Percentiles rank a stretch among this genome's conserved stretches.
phyloP scores from a whole-genome alignment of 306 rosid genomes.

The Cicer judaicum region DNA sequence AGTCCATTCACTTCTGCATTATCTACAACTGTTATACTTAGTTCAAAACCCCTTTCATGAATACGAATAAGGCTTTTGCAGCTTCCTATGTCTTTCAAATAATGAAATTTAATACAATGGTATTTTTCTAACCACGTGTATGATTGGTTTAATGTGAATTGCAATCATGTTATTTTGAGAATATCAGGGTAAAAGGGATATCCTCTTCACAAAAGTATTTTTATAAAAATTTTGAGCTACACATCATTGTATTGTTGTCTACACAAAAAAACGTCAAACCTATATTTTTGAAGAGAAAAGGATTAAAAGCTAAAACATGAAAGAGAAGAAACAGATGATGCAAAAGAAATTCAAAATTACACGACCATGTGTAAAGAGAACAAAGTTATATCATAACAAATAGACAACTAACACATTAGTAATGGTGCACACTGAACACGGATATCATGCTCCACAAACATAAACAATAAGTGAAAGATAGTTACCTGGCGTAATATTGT shows the following conservation, averaged over 20 bases:
- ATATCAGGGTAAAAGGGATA: conserved; percentile 16
- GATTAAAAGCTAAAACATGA: no score
- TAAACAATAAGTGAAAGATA: conserved; percentile 6
- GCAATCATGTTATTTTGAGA: not conserved
- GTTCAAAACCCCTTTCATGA: conserved; percentile 1
- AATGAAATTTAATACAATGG: not conserved
- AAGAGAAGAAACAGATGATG: not conserved
- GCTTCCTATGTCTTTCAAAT: conserved; percentile 2
- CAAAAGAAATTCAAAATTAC: conserved; percentile 8
- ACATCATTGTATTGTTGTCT: conserved; percentile 9
- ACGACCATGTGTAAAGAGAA: not conserved
- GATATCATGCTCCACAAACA: conserved; percentile 32
- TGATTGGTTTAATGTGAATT: not conserved
- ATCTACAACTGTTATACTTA: conserved; percentile 1
- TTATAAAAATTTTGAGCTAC: not conserved
- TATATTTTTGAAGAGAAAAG: not conserved
- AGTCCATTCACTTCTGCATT: not conserved
- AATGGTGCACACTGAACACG: not conserved
- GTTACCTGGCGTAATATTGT: conserved; percentile 81
- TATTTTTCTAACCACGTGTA: not conserved
- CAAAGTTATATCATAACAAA: conserved; percentile 2
- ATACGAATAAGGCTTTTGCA: not conserved
- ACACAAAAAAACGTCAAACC: not conserved
- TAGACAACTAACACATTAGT: conserved; percentile 1
- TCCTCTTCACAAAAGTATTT: not conserved